Percentiles rank a stretch among this genome's conserved stretches.
Evolutionary conservation across 306 rosid species (phyloP).

Genomic region (Inga laurina): DNA sequence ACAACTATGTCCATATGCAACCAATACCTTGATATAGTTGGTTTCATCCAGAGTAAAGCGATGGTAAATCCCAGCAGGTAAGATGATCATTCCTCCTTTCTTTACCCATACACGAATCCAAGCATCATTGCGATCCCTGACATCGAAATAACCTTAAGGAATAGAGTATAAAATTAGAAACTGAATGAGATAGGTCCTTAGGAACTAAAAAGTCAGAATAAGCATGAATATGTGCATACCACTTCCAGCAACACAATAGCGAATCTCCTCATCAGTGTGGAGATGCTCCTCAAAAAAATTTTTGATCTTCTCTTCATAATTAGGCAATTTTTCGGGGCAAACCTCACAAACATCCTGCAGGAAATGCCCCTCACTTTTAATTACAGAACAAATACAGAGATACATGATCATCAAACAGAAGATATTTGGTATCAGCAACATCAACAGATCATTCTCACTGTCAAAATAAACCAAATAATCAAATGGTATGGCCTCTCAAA

Average conservation of each 20-base stretch:
- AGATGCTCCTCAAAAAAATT: conserved; percentile 90
- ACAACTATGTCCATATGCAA: conserved; percentile 14
- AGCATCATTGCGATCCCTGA: conserved; percentile 74
- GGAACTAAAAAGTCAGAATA: conserved; percentile 10
- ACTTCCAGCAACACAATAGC: conserved; percentile 87
- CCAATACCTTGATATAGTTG: conserved; percentile 89
- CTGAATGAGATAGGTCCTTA: background rate
- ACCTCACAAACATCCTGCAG: conserved; percentile 91
- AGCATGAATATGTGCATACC: conserved; percentile 47
- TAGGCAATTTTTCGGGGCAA: conserved; percentile 91
- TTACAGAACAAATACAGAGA: conserved; percentile 9
- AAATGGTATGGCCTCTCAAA: background rate
- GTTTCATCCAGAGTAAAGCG: conserved; percentile 90
- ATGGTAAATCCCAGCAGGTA: conserved; percentile 97
- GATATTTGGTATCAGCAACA: background rate
- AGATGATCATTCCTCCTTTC: conserved; percentile 94
- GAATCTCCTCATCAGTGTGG: conserved; percentile 97
- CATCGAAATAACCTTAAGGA: conserved; percentile 90
- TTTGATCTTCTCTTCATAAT: conserved; percentile 92
- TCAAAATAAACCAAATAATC: background rate
- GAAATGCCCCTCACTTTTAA: conserved; percentile 29
- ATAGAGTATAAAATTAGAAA: conserved; percentile 31
- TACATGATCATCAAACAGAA: conserved; percentile 9
- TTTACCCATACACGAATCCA: conserved; percentile 96
- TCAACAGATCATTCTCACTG: background rate